Percentiles rank a stretch among this genome's conserved stretches.
Evolutionary conservation across 192 early-diverging fungal species (phyloP).

Genomic region (Coemansia sp.): DNA sequence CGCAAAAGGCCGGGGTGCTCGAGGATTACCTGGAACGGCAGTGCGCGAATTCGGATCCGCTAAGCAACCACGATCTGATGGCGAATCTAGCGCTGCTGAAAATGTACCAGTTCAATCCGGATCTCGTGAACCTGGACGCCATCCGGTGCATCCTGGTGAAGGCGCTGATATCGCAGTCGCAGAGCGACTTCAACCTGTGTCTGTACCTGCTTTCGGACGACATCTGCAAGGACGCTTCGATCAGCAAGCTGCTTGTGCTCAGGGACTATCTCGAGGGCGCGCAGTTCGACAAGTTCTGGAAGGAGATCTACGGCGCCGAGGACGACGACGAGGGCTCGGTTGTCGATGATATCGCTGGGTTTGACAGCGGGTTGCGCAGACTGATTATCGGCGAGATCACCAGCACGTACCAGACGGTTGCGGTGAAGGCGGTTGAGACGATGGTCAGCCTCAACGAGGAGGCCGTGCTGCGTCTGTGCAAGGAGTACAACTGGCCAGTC

Average conservation of each 20-base stretch:
- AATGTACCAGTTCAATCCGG: constrained; percentile 93
- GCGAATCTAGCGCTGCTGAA: constrained; percentile 92
- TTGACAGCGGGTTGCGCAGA: constrained; percentile 72
- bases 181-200: constrained; percentile 89
- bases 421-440: constrained; percentile 54
- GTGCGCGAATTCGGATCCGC: constrained; percentile 67
- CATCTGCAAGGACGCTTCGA: constrained; percentile 50
- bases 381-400: constrained; percentile 74
- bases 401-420: constrained; percentile 83
- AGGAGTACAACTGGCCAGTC: constrained; percentile 66
- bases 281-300: constrained; percentile 76
- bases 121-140: constrained; percentile 68
- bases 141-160: constrained; percentile 79
- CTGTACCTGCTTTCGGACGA: constrained; percentile 83
- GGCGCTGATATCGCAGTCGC: constrained; percentile 79
- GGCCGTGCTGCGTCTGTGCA: constrained; percentile 61
- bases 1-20: constrained; percentile 78
- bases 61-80: constrained; percentile 74
- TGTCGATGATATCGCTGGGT: constrained; percentile 65
- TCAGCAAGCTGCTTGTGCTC: constrained; percentile 63
- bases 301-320: constrained; percentile 41
- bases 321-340: constrained; percentile 61
- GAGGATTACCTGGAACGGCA: constrained; percentile 83
- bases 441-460: constrained; percentile 73
- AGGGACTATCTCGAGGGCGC: constrained; percentile 80